Conservation (phyloP, 257 asterid genomes). For the Ligustrum vulgare region DNA sequence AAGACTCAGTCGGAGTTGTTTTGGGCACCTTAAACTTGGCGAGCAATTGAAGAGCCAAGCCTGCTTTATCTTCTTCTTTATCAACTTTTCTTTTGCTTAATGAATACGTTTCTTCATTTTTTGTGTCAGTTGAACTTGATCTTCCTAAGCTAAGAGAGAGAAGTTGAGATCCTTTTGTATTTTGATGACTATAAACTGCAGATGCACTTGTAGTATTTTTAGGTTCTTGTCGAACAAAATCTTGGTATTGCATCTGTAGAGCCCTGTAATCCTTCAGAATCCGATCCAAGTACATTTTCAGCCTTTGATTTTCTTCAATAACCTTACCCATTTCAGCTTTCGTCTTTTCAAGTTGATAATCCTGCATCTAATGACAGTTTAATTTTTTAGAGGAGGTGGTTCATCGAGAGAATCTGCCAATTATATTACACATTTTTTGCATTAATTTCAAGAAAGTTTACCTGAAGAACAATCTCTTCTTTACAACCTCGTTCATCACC, state of each 20-base stretch:
- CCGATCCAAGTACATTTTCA: conserved; percentile 53
- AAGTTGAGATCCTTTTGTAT: conserved; percentile 31
- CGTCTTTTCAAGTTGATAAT: conserved; percentile 47
- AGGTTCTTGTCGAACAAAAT: conserved; percentile 41
- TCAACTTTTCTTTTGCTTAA: conserved; percentile 21
- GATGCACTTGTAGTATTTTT: conserved; percentile 19
- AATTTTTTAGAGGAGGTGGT: too few species aligned
- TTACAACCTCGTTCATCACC: too few species aligned
- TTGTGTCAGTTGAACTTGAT: conserved; percentile 40
- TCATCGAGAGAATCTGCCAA: too few species aligned
- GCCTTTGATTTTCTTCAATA: conserved; percentile 75
- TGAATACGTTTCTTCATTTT: conserved; percentile 33
- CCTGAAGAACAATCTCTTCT: too few species aligned
- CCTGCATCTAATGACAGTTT: conserved; percentile 2
- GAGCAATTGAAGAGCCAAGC: conserved; percentile 60
- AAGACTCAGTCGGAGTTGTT: conserved; percentile 14
- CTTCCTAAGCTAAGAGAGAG: conserved; percentile 65
- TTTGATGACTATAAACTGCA: neutral
- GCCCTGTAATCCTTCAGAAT: conserved; percentile 62
- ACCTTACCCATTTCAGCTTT: conserved; percentile 79
- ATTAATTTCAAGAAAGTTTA: too few species aligned
- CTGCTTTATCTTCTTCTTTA: conserved; percentile 32
- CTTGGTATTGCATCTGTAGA: conserved; percentile 69
- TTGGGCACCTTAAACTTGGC: conserved; percentile 39
- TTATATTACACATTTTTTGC: too few species aligned